Base-by-base conservation (phyloP, 1,284 basidiomycete genomes). In the Coriolopsis trogii region DNA sequence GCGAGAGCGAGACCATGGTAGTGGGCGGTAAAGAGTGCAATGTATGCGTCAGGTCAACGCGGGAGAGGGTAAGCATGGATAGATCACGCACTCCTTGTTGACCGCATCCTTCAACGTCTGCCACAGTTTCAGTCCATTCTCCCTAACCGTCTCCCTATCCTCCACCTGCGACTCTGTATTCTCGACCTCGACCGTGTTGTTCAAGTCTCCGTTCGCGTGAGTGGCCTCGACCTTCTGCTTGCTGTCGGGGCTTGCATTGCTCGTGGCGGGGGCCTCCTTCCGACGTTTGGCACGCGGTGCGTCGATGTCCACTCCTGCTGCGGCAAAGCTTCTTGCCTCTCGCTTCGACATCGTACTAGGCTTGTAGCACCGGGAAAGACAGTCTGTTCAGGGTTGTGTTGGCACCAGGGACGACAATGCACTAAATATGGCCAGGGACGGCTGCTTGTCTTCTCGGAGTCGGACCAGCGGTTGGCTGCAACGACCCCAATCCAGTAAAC, bases 61-160 rank as follows among this genome's bases (percentile, higher is more conserved):
- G 59, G 62, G 61, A 65, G 63, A 63, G 57, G 48, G 31, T 63
- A 59, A 53, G 44, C 60, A 41, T n/a, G n/a, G 55, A 45, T 42
- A 69, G 67, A 70, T 72, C 72, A 87, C 88, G 79, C 77, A 91
- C 89, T 89, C 85, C 79, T 88, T 86, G 75, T 84, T 85, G 67
- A 84, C 84, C 63, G 86, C 88, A 70, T 90, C 86, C 78, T 81
- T 88, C 67, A 91, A 76, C 41, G 78, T 78, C 66, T 85, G 81
- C 84, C 85, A 89, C 71, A 89, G 68, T 72, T 76, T 78, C 70
- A 82, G 62, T 37, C 84, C 87, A 66, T 81, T 76, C 71, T 82
- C 82, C 63, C 74, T 79, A 60, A 84, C 77, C 51, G 66, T 71
- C 51, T 71, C 73, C 36, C 64, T 67, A 52, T 72, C 70, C 64